A percentile compares a stretch with the other conserved stretches of the same genome.
Evolutionary conservation across 495 filamentous ascomycete genomes (phyloP).

Genomic region (Penicillium arizonense): DNA sequence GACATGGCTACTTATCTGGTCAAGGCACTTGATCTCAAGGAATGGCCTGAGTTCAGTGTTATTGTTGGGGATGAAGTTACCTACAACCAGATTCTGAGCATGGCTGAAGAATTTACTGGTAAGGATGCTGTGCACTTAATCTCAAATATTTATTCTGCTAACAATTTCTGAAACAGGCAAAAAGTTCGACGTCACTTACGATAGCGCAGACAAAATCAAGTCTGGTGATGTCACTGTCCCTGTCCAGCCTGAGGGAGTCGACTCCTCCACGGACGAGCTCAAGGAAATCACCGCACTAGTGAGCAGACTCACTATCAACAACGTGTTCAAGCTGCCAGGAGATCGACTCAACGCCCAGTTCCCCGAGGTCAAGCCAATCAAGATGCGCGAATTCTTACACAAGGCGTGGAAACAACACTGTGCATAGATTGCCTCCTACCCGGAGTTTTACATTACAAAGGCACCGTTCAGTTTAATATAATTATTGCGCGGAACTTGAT

Average conservation of each 20-base stretch:
- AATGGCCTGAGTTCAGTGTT: conserved; percentile 45
- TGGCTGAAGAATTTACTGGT: conserved; percentile 50
- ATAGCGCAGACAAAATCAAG: conserved; percentile 45
- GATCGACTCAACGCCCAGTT: conserved; percentile 26
- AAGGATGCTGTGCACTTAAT: conserved; percentile 6
- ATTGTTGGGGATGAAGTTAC: conserved; percentile 48
- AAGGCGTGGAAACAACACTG: conserved; percentile 19
- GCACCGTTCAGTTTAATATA: not conserved
- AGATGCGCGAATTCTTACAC: conserved; percentile 26
- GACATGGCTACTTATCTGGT: conserved; percentile 52
- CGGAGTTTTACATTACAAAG: too few species aligned
- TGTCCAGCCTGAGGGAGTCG: conserved; percentile 22
- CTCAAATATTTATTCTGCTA: not conserved
- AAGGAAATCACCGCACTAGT: conserved; percentile 31
- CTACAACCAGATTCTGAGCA: conserved; percentile 42
- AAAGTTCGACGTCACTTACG: conserved; percentile 50
- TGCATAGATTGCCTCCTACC: not conserved
- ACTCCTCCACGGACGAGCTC: conserved; percentile 25
- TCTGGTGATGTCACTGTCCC: conserved; percentile 48
- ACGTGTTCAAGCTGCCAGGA: conserved; percentile 32
- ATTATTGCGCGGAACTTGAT: not conserved
- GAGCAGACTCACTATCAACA: conserved; percentile 30
- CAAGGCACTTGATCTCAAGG: conserved; percentile 40
- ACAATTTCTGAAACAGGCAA: conserved; percentile 27
- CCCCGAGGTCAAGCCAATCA: conserved; percentile 26